These are phyloP conservation scores for Sordariomycetes sp. DNA, from an alignment of 2,329 filamentous ascomycete species.

Conservation along the genomic window DNA sequence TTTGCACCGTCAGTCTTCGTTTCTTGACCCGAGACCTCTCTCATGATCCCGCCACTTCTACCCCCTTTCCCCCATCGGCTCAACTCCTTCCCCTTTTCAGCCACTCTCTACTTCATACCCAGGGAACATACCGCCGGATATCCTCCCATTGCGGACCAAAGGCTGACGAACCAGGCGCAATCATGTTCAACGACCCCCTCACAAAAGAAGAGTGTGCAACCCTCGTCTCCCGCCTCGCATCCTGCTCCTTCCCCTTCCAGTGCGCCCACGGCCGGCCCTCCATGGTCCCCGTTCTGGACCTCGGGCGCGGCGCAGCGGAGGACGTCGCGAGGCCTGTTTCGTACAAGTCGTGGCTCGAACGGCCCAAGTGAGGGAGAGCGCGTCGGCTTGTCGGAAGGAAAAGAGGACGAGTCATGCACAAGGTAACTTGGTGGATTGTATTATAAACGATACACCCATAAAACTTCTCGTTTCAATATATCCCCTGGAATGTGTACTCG, in stretches of 20 bases:
- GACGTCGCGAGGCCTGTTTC: neutral
- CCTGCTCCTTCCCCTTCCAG: slow-evolving; percentile 63
- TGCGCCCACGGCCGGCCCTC: slow-evolving; percentile 68
- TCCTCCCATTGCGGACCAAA: neutral
- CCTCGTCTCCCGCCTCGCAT: slow-evolving; percentile 42
- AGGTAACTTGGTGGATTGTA: neutral
- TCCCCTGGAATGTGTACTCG: neutral
- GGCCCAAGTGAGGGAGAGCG: neutral
- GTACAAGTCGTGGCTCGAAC: slow-evolving; percentile 4
- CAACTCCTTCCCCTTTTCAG: neutral
- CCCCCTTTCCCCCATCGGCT: neutral
- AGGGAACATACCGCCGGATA: neutral
- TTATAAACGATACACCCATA: neutral
- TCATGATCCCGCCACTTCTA: neutral
- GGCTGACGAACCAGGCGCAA: slow-evolving; percentile 31
- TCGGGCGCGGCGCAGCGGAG: slow-evolving; percentile 17
- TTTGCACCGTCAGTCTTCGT: neutral
- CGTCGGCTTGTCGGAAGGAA: neutral
- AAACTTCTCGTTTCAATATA: neutral
- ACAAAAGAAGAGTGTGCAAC: slow-evolving; percentile 39
- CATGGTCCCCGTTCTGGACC: slow-evolving; percentile 47
- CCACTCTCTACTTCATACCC: neutral
- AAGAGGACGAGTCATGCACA: neutral
- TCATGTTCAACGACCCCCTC: slow-evolving; percentile 75
- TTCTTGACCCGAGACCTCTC: neutral